Conservation (phyloP, 371 early-diverging fungal species). For the Sporodiniella umbellata region DNA sequence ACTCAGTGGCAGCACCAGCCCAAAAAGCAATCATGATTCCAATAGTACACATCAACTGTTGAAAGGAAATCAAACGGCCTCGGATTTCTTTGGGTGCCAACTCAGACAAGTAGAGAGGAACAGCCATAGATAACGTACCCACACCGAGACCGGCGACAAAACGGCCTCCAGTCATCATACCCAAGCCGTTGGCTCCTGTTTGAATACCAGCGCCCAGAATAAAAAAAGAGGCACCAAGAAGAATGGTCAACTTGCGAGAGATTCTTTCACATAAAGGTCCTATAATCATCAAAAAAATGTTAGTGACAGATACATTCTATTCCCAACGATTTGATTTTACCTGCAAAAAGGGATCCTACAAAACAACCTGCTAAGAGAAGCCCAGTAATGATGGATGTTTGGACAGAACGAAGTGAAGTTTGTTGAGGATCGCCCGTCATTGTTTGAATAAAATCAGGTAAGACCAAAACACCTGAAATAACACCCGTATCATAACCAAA, state of each 20-base stretch:
- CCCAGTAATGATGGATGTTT: constrained; percentile 46
- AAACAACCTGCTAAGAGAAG: constrained; percentile 51
- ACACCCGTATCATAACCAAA: constrained; percentile 58
- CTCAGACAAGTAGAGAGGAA: constrained; percentile 56
- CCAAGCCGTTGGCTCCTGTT: constrained; percentile 46
- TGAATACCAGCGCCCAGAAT: constrained; percentile 51
- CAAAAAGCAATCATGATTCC: constrained; percentile 53
- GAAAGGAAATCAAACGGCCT: constrained; percentile 48
- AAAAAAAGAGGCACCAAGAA: constrained; percentile 33
- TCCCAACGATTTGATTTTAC: no score
- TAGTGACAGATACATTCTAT: no score
- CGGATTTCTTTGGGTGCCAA: constrained; percentile 57
- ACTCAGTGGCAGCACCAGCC: constrained; percentile 34
- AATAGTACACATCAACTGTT: constrained; percentile 45
- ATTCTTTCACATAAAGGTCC: constrained; percentile 21
- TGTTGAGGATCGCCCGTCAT: constrained; percentile 30
- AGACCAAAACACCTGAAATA: constrained; percentile 49
- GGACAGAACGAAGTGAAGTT: constrained; percentile 24
- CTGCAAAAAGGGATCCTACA: constrained; percentile 45
- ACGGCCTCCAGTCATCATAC: constrained; percentile 64
- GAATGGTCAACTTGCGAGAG: constrained; percentile 41
- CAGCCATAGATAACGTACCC: constrained; percentile 70
- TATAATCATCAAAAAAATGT: no score
- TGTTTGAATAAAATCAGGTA: constrained; percentile 35
- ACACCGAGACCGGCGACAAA: constrained; percentile 75